Percentiles rank a stretch among this genome's conserved stretches.
These are phyloP conservation scores for Termitomyces bulborhizus DNA, from an alignment of 768 basidiomycete species.

Conservation along the genomic window DNA sequence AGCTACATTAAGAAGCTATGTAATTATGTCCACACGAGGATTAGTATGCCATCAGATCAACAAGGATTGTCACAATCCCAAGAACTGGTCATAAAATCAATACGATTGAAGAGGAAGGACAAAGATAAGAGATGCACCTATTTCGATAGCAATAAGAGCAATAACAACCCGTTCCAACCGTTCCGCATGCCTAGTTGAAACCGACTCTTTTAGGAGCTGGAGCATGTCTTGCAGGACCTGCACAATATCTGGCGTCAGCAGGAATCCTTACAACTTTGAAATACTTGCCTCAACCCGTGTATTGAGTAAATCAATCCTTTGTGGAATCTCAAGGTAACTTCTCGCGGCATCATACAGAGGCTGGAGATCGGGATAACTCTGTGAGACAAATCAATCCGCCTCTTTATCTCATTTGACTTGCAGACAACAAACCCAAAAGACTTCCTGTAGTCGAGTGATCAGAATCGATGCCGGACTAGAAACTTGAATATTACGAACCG, in stretches of 20 bases:
- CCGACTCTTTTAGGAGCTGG: slow-evolving; percentile 89
- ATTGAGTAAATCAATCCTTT: slow-evolving; percentile 88
- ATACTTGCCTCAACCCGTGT: slow-evolving; percentile 79
- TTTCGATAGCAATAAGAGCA: slow-evolving; percentile 83
- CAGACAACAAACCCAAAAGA: slow-evolving; percentile 74
- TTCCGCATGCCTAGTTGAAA: slow-evolving; percentile 86
- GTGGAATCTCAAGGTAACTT: slow-evolving; percentile 92
- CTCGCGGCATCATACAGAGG: slow-evolving; percentile 91
- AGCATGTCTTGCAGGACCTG: slow-evolving; percentile 97
- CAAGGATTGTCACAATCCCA: slow-evolving; percentile 86
- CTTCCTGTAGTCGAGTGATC: slow-evolving; percentile 47
- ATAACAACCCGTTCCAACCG: slow-evolving; percentile 92
- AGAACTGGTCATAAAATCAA: slow-evolving; percentile 44
- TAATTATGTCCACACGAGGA: background rate
- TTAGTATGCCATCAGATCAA: slow-evolving; percentile 63
- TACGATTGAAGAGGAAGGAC: background rate
- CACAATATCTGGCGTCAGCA: background rate
- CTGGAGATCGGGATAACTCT: slow-evolving; percentile 94
- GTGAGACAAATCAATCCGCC: slow-evolving; percentile 7
- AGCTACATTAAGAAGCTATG: background rate
- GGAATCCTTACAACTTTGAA: background rate
- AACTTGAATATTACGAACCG: slow-evolving; percentile 33
- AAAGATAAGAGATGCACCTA: slow-evolving; percentile 40
- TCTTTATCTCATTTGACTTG: background rate
- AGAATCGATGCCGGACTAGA: slow-evolving; percentile 1